Conservation (phyloP, 2,329 filamentous ascomycete species). For the Beauveria australis region DNA sequence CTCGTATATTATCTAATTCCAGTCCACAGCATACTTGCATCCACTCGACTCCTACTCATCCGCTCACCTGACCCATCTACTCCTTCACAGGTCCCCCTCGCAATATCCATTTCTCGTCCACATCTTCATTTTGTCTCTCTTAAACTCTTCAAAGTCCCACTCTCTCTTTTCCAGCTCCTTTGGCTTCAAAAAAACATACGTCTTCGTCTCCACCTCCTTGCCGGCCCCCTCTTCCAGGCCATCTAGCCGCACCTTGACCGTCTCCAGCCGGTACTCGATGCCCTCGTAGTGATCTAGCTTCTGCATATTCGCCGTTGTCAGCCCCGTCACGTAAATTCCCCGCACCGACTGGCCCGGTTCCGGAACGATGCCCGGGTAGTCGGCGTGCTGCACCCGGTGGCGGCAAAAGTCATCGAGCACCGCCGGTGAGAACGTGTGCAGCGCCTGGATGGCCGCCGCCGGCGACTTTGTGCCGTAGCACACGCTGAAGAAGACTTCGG, state of each 20-base stretch:
- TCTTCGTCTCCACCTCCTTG: constrained; percentile 23
- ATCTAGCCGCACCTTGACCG: constrained; percentile 41
- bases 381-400: constrained; percentile 55
- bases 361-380: constrained; percentile 74
- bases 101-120: constrained; percentile 45
- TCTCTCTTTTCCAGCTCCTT: constrained; percentile 58
- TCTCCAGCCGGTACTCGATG: constrained; percentile 49
- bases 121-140: constrained; percentile 56
- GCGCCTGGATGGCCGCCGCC: constrained; percentile 39
- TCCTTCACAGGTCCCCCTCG: constrained; percentile 13
- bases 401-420: constrained; percentile 68
- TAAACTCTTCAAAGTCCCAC: constrained; percentile 86
- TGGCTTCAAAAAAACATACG: constrained; percentile 55
- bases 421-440: constrained; percentile 63
- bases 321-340: constrained; percentile 67
- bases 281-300: constrained; percentile 82
- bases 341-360: constrained; percentile 52
- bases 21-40: too few relatives aligned
- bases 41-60: neutral
- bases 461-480: constrained; percentile 55
- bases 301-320: constrained; percentile 68
- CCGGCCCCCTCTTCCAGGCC: constrained; percentile 31
- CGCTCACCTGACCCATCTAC: neutral
- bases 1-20: too few relatives aligned
- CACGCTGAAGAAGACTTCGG: constrained; percentile 76